Percentiles rank a stretch among this genome's conserved stretches.
These are phyloP conservation scores for Crepidotus variabilis DNA, from an alignment of 768 basidiomycete genomes.

Conservation along the genomic window DNA sequence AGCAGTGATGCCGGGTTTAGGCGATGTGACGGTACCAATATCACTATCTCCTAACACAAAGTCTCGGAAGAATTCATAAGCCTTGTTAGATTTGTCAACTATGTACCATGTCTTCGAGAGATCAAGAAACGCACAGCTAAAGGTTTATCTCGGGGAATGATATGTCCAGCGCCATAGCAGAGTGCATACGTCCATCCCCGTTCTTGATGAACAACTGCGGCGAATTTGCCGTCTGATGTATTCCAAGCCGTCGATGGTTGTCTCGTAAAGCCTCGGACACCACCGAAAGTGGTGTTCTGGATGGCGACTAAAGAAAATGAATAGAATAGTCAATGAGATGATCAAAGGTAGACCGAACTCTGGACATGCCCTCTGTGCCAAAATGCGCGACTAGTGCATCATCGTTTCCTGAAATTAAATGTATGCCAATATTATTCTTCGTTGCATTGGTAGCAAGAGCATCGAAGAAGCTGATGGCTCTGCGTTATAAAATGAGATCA, in stretches of 20 bases:
- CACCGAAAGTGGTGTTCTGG: slow-evolving; percentile 80
- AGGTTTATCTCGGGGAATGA: slow-evolving; percentile 33
- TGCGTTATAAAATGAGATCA: slow-evolving; percentile 15
- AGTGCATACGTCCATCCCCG: slow-evolving; percentile 58
- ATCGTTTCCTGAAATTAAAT: slow-evolving; percentile 67
- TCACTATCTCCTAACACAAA: slow-evolving; percentile 62
- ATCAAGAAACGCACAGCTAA: slow-evolving; percentile 26
- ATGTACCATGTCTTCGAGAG: not conserved
- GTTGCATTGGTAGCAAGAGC: slow-evolving; percentile 67
- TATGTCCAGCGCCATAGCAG: slow-evolving; percentile 40
- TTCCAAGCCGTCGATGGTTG: slow-evolving; percentile 67
- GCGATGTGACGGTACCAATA: slow-evolving; percentile 43
- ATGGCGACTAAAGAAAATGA: slow-evolving; percentile 48
- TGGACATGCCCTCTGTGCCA: slow-evolving; percentile 53
- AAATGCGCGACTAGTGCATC: slow-evolving; percentile 62
- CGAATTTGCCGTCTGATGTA: slow-evolving; percentile 53
- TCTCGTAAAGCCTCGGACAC: slow-evolving; percentile 68
- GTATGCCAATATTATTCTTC: slow-evolving; percentile 41
- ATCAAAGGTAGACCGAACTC: not conserved
- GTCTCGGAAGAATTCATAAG: slow-evolving; percentile 59
- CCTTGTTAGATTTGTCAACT: slow-evolving; percentile 31
- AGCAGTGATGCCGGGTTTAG: slow-evolving; percentile 21
- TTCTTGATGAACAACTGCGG: slow-evolving; percentile 73
- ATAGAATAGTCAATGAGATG: slow-evolving; percentile 3
- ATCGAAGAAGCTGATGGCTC: slow-evolving; percentile 59